These are phyloP conservation scores for Lindgomyces ingoldianus DNA, from an alignment of 495 filamentous ascomycete species.

Conservation along the genomic window DNA sequence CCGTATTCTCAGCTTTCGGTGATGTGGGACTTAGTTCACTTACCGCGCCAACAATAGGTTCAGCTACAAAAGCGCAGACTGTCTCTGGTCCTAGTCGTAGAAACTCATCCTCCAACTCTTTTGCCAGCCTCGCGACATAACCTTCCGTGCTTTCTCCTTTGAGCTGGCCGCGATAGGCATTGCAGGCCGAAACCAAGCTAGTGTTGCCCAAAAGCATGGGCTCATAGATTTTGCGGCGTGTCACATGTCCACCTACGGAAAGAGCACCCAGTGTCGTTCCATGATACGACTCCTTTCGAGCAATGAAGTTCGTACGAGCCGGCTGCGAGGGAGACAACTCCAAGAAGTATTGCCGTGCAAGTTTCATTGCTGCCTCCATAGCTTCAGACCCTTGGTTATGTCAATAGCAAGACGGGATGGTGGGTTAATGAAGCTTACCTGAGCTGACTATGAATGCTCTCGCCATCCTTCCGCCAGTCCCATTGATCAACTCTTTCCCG, in stretches of 20 bases:
- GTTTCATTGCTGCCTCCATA: conserved; percentile 56
- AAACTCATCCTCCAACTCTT: conserved; percentile 76
- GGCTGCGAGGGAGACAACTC: conserved; percentile 54
- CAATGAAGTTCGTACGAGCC: conserved; percentile 44
- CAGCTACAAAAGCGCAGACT: conserved; percentile 76
- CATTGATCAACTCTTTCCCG: conserved; percentile 44
- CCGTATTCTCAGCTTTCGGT: no score
- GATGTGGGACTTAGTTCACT: conserved; percentile 24
- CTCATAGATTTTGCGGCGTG: conserved; percentile 40
- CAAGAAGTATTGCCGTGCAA: conserved; percentile 63
- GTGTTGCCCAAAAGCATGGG: conserved; percentile 60
- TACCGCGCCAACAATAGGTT: conserved; percentile 64
- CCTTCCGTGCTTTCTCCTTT: conserved; percentile 41
- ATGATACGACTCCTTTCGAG: conserved; percentile 39
- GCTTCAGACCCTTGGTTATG: conserved; percentile 9
- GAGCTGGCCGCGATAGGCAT: conserved; percentile 56
- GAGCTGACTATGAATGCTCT: conserved; percentile 58
- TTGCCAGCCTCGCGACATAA: conserved; percentile 59
- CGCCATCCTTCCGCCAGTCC: conserved; percentile 37
- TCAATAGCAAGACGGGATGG: not conserved
- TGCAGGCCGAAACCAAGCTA: conserved; percentile 66
- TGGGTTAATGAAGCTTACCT: conserved; percentile 49
- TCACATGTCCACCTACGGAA: conserved; percentile 34
- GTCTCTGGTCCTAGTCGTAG: conserved; percentile 66
- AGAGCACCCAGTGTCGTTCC: conserved; percentile 40